These are phyloP conservation scores for Hanseniaspora clermontiae DNA, from an alignment of 805 yeast species.

Conservation along the genomic window DNA sequence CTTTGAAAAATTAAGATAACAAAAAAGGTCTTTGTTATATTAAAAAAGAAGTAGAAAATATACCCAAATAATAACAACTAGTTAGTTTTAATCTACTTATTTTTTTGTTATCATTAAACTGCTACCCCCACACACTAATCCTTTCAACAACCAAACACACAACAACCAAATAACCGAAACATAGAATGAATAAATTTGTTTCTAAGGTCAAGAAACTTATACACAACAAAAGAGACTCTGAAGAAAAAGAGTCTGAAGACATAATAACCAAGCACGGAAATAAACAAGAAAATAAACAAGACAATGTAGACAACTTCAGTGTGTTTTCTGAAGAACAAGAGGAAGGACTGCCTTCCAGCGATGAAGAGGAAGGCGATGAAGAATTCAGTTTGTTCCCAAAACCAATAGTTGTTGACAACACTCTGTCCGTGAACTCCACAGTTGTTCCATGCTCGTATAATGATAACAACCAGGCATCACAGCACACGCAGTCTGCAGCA, in stretches of 20 bases:
- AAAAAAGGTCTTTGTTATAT: too few relatives aligned
- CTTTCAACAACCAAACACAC: not conserved
- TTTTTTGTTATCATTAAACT: not conserved
- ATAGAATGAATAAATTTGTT: not conserved
- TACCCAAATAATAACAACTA: too few relatives aligned
- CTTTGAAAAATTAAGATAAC: too few relatives aligned
- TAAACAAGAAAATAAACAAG: not conserved
- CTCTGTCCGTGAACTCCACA: slow-evolving; percentile 16
- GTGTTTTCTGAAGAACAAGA: slow-evolving; percentile 6
- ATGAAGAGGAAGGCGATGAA: slow-evolving; percentile 26
- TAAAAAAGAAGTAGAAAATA: too few relatives aligned
- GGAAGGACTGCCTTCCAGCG: slow-evolving; percentile 1
- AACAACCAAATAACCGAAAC: not conserved
- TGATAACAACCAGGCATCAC: slow-evolving; percentile 2
- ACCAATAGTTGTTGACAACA: slow-evolving; percentile 20
- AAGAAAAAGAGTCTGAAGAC: not conserved
- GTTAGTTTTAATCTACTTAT: too few relatives aligned
- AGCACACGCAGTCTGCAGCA: not conserved
- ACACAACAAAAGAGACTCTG: not conserved
- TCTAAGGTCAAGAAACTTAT: not conserved
- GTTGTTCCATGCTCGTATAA: slow-evolving; percentile 24
- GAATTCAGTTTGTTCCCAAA: slow-evolving; percentile 28
- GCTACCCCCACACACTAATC: slow-evolving; percentile 4
- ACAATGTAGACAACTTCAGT: not conserved
- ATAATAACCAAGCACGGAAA: not conserved